A percentile compares a stretch with the other conserved stretches of the same genome.
Evolutionary conservation across 1,284 basidiomycete genomes (phyloP).

Genomic region (Ceratobasidium sp.): DNA sequence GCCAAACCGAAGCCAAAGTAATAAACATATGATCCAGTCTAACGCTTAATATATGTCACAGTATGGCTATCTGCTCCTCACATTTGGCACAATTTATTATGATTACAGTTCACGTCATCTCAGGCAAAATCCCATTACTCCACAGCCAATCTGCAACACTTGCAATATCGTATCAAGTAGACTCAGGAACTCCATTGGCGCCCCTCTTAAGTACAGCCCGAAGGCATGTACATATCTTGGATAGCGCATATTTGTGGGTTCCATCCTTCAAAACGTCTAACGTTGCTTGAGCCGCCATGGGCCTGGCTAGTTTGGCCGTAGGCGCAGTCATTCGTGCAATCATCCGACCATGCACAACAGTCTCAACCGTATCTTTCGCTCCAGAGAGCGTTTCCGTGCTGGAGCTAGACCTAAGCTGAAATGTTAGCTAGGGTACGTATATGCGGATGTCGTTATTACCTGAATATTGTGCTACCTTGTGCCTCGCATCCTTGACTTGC

Average conservation of each 20-base stretch:
- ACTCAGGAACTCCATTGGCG: not conserved
- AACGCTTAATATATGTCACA: not conserved
- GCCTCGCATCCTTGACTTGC: slow-evolving; percentile 66
- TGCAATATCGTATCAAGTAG: not conserved
- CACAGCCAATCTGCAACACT: not conserved
- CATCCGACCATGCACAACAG: slow-evolving; percentile 24
- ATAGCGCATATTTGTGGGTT: slow-evolving; percentile 24
- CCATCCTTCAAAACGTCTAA: slow-evolving; percentile 28
- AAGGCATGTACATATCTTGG: slow-evolving; percentile 41
- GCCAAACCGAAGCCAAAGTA: slow-evolving; percentile 75
- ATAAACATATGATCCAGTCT: slow-evolving; percentile 59
- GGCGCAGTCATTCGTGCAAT: slow-evolving; percentile 15
- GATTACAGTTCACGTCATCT: not conserved
- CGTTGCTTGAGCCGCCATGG: slow-evolving; percentile 23
- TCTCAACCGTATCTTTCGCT: slow-evolving; percentile 35
- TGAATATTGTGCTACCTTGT: slow-evolving; percentile 39
- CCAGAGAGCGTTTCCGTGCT: slow-evolving; percentile 3
- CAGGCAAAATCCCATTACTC: not conserved
- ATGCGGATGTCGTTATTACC: not conserved
- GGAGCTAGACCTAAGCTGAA: slow-evolving; percentile 19
- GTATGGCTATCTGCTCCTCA: not conserved
- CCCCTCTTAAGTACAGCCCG: slow-evolving; percentile 31
- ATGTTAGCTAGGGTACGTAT: slow-evolving; percentile 4
- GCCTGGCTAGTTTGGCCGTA: slow-evolving; percentile 33
- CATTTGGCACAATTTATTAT: not conserved